Base-by-base conservation (phyloP, 352 stramenopile species). In the Thalassiosira ordinaria region DNA sequence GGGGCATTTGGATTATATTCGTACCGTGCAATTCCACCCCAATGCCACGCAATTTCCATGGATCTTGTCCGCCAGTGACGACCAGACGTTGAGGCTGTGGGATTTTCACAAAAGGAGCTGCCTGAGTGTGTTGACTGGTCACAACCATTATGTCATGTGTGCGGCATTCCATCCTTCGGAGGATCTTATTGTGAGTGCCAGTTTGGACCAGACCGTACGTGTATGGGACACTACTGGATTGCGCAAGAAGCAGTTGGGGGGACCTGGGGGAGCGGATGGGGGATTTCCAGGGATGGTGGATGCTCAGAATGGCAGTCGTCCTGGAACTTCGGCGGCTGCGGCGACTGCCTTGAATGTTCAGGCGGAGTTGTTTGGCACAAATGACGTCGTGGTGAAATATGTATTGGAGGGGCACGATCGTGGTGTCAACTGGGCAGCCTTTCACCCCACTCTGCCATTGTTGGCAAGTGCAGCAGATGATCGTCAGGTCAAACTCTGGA, bases 61-160 rank as follows among this genome's bases (percentile, higher is more conserved):
- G 97, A 99, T 99, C 81, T 89, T 99, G 20, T 97, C 91, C 60
- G 98, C 96, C 22, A 97, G 92, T 69, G 97, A 99, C 86, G 97
- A 99, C 92, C 97, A 99, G 86, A 99, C 97, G 6, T 98, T 99
- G 82, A 92, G 97, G 62, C 97, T 99, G 78, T 99, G 98, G 98
- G 99, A 99, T 93, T 99, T 98, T 96, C 96, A 99, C 87, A 98
- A 95, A 66, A 94, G 98, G 59, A 98, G 95, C 22, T 99, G 97
- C 89, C 95, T 99, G 27, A 98, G 96, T n/a, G 98, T 99, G 47
- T 92, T 99, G 68, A 99, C 97, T 41, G 98, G 98, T 35, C 98
- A 99, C 91, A 99, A 99, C 85, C 97, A 99, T 93, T 99, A 99
- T 85, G 97, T 99, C 75, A 99, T 99, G 98, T 99, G 97, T 88